Evolutionary conservation across 805 yeast species (phyloP), one percentile per base, ranked within the genome.

Genomic region (Tetrapisispora phaffii): DNA sequence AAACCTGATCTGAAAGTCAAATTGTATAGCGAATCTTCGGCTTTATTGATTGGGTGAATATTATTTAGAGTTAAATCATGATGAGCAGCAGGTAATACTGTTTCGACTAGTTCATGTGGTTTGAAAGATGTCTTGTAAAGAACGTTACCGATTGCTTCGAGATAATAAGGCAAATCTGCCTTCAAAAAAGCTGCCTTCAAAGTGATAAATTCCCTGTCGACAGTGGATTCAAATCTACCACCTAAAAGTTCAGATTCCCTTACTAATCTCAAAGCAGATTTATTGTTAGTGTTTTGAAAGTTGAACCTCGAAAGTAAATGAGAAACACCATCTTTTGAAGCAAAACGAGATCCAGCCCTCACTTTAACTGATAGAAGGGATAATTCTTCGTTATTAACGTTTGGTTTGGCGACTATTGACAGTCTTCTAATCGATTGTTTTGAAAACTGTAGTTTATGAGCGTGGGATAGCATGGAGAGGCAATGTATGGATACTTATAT

Each of bases 241-340:
- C 98, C 97, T 53, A 90, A 74, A 53, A 93, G 77, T 72, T 90
- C 98, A 42, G 89, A 72, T 72, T 93, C 98, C 70, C 98, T 85
- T 62, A 88, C 84, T 60, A 89, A 74, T 73, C 97, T 85, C 64
- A 93, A 75, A 21, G 93, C 96, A 17, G 96, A 83, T 67, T 87
- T 86, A 57, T 78, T 66, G 50, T 74, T 73, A 46, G 96, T 87
- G 75, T 84, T 82, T 63, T 83, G 78, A 74, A 83, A 93, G 58
- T 82, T 82, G 67, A 79, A 88, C 67, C 87, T 78, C 60, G 90
- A 77, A 60, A 89, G 75, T 52, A 88, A 70, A 68, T 90, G 97
- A 38, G 97, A 74, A 54, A 83, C 69, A 70, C 97, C 98, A 46
- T 89, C 81, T 51, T 75, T 68, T 41, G 74, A 55, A 45, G 78